Evolutionary conservation across 129 eudicot genomes (phyloP).

Genomic region (Helianthus tuberosus): DNA sequence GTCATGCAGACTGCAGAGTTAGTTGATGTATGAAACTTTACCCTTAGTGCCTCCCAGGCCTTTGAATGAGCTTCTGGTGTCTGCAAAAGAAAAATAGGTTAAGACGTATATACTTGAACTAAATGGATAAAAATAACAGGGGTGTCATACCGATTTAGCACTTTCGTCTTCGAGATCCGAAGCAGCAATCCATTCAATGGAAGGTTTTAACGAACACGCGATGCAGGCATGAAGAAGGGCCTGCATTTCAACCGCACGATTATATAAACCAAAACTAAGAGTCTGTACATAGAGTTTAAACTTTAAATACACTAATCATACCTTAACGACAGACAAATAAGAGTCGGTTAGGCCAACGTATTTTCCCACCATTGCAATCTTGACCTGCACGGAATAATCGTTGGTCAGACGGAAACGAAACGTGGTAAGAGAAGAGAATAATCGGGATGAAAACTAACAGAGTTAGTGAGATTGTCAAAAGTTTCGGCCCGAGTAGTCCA

Average conservation of each 20-base stretch:
- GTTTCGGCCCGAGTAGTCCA: slow-evolving; percentile 95
- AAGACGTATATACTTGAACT: neutral
- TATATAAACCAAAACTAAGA: slow-evolving; percentile 4
- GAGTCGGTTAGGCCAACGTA: slow-evolving; percentile 93
- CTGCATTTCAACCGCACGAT: slow-evolving; percentile 37
- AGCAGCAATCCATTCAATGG: slow-evolving; percentile 98
- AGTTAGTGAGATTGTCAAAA: slow-evolving; percentile 75
- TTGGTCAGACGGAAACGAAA: slow-evolving; percentile 13
- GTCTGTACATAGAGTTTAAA: neutral
- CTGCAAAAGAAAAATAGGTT: slow-evolving; percentile 39
- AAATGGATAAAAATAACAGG: slow-evolving; percentile 5
- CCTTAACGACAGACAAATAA: slow-evolving; percentile 95
- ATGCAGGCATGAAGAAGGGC: slow-evolving; percentile 97
- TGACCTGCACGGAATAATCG: slow-evolving; percentile 55
- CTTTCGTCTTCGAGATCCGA: slow-evolving; percentile 98
- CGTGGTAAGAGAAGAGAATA: slow-evolving; percentile 7
- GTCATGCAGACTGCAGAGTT: neutral
- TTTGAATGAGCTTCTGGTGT: slow-evolving; percentile 89
- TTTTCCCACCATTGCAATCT: slow-evolving; percentile 98
- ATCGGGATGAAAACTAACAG: slow-evolving; percentile 56
- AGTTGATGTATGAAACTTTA: slow-evolving; percentile 24
- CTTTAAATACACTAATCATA: slow-evolving; percentile 19
- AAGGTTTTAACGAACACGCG: slow-evolving; percentile 79
- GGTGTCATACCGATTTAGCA: slow-evolving; percentile 59
- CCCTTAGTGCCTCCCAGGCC: slow-evolving; percentile 91